Evolutionary conservation across 192 early-diverging fungal genomes (phyloP).

Genomic region (Chytriomyces sp.): DNA sequence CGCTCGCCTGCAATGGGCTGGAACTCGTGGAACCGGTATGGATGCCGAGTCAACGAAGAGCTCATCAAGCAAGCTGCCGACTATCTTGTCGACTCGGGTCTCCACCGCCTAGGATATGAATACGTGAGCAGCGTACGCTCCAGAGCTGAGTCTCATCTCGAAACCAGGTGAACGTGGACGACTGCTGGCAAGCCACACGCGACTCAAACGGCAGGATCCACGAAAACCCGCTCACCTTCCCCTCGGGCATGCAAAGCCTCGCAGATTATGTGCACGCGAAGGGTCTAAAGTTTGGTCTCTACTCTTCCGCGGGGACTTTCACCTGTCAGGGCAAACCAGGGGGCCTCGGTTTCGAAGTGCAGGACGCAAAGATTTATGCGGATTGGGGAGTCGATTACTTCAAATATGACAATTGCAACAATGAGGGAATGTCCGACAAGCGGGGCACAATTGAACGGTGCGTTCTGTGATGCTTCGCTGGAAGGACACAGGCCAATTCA

Average conservation of each 20-base stretch:
- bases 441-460: conserved; percentile 33
- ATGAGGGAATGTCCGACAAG: conserved; percentile 37
- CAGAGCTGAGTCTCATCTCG: not conserved
- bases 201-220: conserved; percentile 32
- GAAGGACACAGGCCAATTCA: too few relatives aligned
- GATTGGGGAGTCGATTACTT: conserved; percentile 63
- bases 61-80: conserved; percentile 56
- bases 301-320: conserved; percentile 45
- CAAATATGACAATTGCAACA: conserved; percentile 64
- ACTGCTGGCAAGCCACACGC: conserved; percentile 58
- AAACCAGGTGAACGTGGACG: conserved; percentile 58
- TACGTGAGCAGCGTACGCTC: not conserved
- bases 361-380: conserved; percentile 54
- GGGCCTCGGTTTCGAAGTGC: conserved; percentile 44
- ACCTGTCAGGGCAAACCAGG: conserved; percentile 59
- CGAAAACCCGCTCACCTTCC: conserved; percentile 51
- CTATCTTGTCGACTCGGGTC: conserved; percentile 40
- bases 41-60: conserved; percentile 53
- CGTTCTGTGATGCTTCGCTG: too few relatives aligned
- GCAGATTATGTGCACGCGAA: conserved; percentile 56
- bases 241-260: conserved; percentile 53
- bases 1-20: conserved; percentile 54
- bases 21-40: conserved; percentile 62
- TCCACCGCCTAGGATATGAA: not conserved
- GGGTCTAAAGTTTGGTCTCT: conserved; percentile 47